phyloP scores from a whole-genome alignment of 805 yeast species.

The Maudiozyma saulgeensis region DNA sequence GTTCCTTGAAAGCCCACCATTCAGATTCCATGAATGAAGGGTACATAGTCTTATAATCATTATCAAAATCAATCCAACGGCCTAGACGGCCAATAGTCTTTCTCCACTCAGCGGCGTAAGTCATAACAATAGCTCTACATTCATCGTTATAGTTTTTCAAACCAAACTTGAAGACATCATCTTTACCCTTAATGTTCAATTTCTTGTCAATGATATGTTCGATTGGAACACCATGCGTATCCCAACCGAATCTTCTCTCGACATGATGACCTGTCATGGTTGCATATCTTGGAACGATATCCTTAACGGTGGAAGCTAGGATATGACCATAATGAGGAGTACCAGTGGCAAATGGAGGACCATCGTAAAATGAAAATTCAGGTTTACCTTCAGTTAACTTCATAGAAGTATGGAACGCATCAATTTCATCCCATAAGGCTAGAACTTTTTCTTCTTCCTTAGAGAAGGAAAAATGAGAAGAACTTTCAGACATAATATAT shows the following conservation, averaged over 20 bases:
- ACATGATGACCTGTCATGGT: slow-evolving; percentile 95
- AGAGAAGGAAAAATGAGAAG: slow-evolving; percentile 59
- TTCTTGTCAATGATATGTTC: slow-evolving; percentile 99
- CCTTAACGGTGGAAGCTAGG: slow-evolving; percentile 93
- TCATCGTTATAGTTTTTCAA: slow-evolving; percentile 88
- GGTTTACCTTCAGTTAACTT: slow-evolving; percentile 79
- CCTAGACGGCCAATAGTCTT: slow-evolving; percentile 88
- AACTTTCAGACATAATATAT: slow-evolving; percentile 29
- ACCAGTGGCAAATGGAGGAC: slow-evolving; percentile 99
- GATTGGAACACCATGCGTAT: slow-evolving; percentile 96
- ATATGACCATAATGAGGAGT: slow-evolving; percentile 99
- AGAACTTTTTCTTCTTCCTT: slow-evolving; percentile 80
- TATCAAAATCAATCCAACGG: slow-evolving; percentile 98
- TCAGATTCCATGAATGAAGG: slow-evolving; percentile 96
- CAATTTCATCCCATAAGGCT: slow-evolving; percentile 76
- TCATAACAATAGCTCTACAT: slow-evolving; percentile 95
- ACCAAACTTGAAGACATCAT: slow-evolving; percentile 90
- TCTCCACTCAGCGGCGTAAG: slow-evolving; percentile 93
- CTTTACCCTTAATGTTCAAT: slow-evolving; percentile 84
- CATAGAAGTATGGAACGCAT: slow-evolving; percentile 85
- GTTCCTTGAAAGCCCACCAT: slow-evolving; percentile 97
- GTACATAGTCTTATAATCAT: slow-evolving; percentile 93
- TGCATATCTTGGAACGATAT: slow-evolving; percentile 94
- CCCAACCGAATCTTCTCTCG: slow-evolving; percentile 99
- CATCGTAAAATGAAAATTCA: slow-evolving; percentile 89